phyloP scores from a whole-genome alignment of 192 early-diverging fungal genomes.

The Coemansia sp. region DNA sequence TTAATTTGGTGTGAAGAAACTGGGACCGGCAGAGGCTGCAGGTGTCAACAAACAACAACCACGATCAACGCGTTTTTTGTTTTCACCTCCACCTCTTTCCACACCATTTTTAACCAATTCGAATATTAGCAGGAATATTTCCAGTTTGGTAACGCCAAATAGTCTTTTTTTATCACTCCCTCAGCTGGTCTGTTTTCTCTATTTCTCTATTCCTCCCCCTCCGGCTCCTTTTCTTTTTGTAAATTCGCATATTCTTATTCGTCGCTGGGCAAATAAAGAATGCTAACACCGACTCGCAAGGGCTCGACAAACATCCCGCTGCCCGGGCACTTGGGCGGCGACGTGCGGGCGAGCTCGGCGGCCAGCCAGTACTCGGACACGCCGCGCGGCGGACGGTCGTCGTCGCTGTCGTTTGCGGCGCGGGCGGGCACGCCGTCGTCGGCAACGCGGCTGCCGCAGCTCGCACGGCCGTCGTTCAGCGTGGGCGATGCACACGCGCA shows the following conservation, averaged over 20 bases:
- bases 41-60: no score
- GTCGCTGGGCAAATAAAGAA: not conserved
- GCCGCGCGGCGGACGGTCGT: conserved; percentile 28
- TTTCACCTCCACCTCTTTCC: no score
- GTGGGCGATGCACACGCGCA: not conserved
- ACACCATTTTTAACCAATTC: no score
- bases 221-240: not conserved
- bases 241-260: not conserved
- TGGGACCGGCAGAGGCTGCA: no score
- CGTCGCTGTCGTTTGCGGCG: conserved; percentile 26
- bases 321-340: conserved; percentile 7
- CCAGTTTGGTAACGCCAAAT: no score
- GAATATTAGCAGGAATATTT: no score
- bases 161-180: not conserved
- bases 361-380: conserved; percentile 20
- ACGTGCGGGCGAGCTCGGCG: conserved; percentile 6
- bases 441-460: not conserved
- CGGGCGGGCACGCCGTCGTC: conserved; percentile 21
- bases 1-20: no score
- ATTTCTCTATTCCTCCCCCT: no score
- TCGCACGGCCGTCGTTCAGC: conserved; percentile 11
- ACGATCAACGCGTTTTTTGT: no score
- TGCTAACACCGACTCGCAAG: conserved; percentile 13
- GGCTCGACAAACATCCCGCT: conserved; percentile 26
- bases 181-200: not conserved